These are phyloP conservation scores for Theobroma cacao DNA, from an alignment of 345 rosid genomes.

Conservation along the genomic window DNA sequence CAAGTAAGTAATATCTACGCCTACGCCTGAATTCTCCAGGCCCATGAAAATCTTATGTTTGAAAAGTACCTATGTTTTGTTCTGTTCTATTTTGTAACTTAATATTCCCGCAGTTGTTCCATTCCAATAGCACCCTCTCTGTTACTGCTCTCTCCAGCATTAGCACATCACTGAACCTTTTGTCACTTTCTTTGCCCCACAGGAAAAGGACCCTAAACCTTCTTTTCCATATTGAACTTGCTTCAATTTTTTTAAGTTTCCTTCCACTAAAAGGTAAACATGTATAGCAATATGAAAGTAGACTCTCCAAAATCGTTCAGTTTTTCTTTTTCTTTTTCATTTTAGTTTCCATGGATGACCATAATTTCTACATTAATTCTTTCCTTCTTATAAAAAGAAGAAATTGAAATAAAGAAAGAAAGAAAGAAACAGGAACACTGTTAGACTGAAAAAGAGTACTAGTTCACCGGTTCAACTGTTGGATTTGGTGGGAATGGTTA, in stretches of 20 bases:
- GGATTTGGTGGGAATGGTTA: slow-evolving; percentile 11
- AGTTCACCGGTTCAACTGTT: slow-evolving; percentile 13
- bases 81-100: slow-evolving; percentile 10
- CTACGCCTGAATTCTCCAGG: slow-evolving; percentile 14
- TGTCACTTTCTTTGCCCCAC: not conserved
- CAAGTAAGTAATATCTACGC: slow-evolving; percentile 5
- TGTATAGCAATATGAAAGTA: not conserved
- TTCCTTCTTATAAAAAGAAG: not conserved
- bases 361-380: not conserved
- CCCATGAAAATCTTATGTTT: slow-evolving; percentile 14
- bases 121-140: not conserved
- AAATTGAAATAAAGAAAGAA: not conserved
- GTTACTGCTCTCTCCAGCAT: not conserved
- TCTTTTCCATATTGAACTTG: too few relatives aligned
- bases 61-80: not conserved
- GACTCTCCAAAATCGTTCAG: too few relatives aligned
- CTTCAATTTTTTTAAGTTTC: too few relatives aligned
- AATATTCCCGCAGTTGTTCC: slow-evolving; percentile 11
- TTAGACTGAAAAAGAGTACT: slow-evolving; percentile 2
- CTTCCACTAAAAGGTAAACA: not conserved
- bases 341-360: too few relatives aligned
- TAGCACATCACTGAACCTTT: not conserved
- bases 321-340: too few relatives aligned
- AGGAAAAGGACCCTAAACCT: not conserved
- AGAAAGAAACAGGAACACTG: not conserved